Evolutionary conservation across 768 basidiomycete genomes (phyloP).

Genomic region (Trametes cinnabarina): DNA sequence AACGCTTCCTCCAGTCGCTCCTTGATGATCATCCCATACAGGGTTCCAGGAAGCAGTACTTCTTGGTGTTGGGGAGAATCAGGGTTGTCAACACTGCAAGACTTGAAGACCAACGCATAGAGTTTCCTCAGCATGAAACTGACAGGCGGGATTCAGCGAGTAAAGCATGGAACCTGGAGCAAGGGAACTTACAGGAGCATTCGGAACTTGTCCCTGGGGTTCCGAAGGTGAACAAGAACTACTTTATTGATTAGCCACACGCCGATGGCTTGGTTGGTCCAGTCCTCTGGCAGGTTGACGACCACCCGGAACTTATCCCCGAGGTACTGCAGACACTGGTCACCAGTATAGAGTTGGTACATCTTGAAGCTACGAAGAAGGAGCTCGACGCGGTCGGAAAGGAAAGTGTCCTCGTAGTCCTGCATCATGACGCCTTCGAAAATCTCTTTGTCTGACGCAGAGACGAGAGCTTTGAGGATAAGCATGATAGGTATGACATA

Average conservation of each 20-base stretch:
- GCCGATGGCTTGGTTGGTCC: slow-evolving; percentile 81
- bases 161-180: not conserved
- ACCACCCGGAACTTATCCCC: slow-evolving; percentile 97
- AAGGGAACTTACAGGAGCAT: slow-evolving; percentile 75
- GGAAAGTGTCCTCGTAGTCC: slow-evolving; percentile 94
- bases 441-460: slow-evolving; percentile 92
- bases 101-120: slow-evolving; percentile 84
- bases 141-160: slow-evolving; percentile 1
- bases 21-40: slow-evolving; percentile 98
- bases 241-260: slow-evolving; percentile 80
- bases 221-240: slow-evolving; percentile 85
- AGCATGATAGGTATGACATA: slow-evolving; percentile 98
- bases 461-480: slow-evolving; percentile 87
- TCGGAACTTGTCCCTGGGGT: slow-evolving; percentile 89
- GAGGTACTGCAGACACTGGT: slow-evolving; percentile 90
- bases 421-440: slow-evolving; percentile 97
- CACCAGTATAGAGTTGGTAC: slow-evolving; percentile 82
- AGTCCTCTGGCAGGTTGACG: slow-evolving; percentile 87
- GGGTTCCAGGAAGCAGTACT: slow-evolving; percentile 85
- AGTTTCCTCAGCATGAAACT: slow-evolving; percentile 98
- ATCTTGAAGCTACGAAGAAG: slow-evolving; percentile 93
- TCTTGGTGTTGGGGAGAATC: slow-evolving; percentile 99
- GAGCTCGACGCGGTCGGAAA: slow-evolving; percentile 95
- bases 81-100: slow-evolving; percentile 92
- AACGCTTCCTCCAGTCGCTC: slow-evolving; percentile 92